Evolutionary conservation across 2,329 filamentous ascomycete species (phyloP), one percentile per base, ranked within the genome.

Genomic region (Aurifilum marmelostoma): DNA sequence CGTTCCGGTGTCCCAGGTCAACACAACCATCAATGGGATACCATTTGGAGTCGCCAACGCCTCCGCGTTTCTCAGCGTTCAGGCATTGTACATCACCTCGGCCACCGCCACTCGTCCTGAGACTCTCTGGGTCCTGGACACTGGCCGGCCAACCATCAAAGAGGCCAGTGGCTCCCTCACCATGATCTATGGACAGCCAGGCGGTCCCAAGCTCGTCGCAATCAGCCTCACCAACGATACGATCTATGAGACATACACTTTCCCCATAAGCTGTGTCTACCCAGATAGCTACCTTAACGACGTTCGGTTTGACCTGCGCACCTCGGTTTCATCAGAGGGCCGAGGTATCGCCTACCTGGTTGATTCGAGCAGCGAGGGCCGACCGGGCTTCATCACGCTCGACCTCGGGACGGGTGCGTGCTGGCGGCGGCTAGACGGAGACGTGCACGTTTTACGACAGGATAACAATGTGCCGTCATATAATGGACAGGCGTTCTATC

Each of bases 201-300:
- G 81, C 2, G 81, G 82, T 7, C 80, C 82, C 0, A 83, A 84
- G 72, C 73, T 83, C 4, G 76, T 83, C 14, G 80, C 79, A 3
- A 79, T 83, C 61, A 77, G 79, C 47, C 75, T 84, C 7, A 73
- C 76, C 12, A 81, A 80, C 71, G 75, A 83, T 72, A 68, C 68
- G 11, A 47, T 82, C 65, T 78, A 77, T 66, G 71, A 73, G 61
- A 82, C 79, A 0, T 82, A 80, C 72, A 83, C 80, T 1, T 79
- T 84, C 68, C 80, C 81, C 0, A 43, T 77, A 0, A 75, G 72
- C 7, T 81, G 83, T 3, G 80, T 82, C 71, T 83, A 79, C 69
- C 81, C 81, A 2, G 81, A 83, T 72, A 80, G 77, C 37, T 84
- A 82, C 74, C 78, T 83, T 72, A 83, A 83, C 69, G 82, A 83